These are phyloP conservation scores for Penicillium tannophilum DNA, from an alignment of 495 filamentous ascomycete genomes.

Conservation along the genomic window DNA sequence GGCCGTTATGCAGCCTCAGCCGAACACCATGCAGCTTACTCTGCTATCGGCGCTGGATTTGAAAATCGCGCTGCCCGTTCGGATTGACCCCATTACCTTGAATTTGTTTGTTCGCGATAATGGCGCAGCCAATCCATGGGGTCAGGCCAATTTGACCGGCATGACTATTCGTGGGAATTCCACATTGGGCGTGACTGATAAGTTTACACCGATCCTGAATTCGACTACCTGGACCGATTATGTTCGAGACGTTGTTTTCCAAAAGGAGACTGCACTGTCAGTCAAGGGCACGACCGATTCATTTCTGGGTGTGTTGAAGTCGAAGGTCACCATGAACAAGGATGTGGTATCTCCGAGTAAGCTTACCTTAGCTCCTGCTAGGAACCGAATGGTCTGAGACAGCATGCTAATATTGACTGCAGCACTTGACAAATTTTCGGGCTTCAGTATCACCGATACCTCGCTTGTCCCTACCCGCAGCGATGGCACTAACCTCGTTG, in stretches of 20 bases:
- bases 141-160: slow-evolving; percentile 26
- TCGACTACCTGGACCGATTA: slow-evolving; percentile 35
- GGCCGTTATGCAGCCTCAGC: slow-evolving; percentile 34
- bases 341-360: slow-evolving; percentile 38
- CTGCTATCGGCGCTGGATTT: slow-evolving; percentile 40
- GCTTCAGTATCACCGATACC: slow-evolving; percentile 31
- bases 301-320: slow-evolving; percentile 38
- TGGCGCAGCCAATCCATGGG: slow-evolving; percentile 31
- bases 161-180: slow-evolving; percentile 38
- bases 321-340: slow-evolving; percentile 40
- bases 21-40: slow-evolving; percentile 34
- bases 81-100: slow-evolving; percentile 40
- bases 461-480: slow-evolving; percentile 20
- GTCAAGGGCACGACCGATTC: slow-evolving; percentile 37
- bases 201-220: slow-evolving; percentile 29
- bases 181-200: slow-evolving; percentile 30
- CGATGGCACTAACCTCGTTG: slow-evolving; percentile 39
- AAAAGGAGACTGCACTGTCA: slow-evolving; percentile 31
- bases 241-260: slow-evolving; percentile 36
- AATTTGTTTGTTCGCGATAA: slow-evolving; percentile 36
- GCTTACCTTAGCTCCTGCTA: slow-evolving; percentile 1
- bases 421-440: slow-evolving; percentile 35
- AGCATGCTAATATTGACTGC: slow-evolving; percentile 9
- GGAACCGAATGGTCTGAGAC: not conserved
- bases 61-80: slow-evolving; percentile 37